Evolutionary conservation across 164 flowering plant species (phyloP), one percentile per base, ranked within the genome.

Genomic region (Litsea cubeba): DNA sequence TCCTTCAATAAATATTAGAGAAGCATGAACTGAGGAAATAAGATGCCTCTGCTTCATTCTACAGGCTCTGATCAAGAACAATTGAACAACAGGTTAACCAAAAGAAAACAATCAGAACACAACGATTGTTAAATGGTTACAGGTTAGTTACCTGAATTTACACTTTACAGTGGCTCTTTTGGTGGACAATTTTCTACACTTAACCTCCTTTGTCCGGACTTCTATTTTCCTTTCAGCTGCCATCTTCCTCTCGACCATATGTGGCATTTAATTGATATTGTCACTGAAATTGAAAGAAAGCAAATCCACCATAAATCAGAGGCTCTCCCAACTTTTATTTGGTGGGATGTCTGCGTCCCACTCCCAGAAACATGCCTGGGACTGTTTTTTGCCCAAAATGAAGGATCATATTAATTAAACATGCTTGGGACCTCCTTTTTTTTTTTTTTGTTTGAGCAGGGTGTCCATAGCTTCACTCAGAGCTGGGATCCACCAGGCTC

Each of bases 211-310:
- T 51, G 17, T 15, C 20, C 3, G 40, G 49, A 50, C 15, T 65
- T 28, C 14, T 66, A 65, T 74, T 71, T 54, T 75, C 35, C 35
- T 30, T 30, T 30, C 75, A 69, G 67, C 51, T 71, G 2, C 70
- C 73, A 32, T 75, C 78, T 62, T 82, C 82, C 68, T 25, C 89
- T 64, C 66, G 84, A 50, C 81, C 72, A 32, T 78, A 69, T 26
- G 81, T 76, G 69, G 76, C 74, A 82, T 76, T 25, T 25, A 25
- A 25, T 25, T 25, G 91, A 73, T 89, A 86, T 79, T 86, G 90
- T 82, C 91, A 84, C 95, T 93, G 92, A 32, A 71, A 65, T 71
- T 1, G 6, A 63, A 50, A 71, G 54, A 65, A 62, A 35, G 22
- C 57, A 51, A 72, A 72, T 24, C 49, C 35, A 70, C n/a, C 30